Base-by-base conservation (phyloP, 345 rosid genomes). In the Gossypium herbaceum region DNA sequence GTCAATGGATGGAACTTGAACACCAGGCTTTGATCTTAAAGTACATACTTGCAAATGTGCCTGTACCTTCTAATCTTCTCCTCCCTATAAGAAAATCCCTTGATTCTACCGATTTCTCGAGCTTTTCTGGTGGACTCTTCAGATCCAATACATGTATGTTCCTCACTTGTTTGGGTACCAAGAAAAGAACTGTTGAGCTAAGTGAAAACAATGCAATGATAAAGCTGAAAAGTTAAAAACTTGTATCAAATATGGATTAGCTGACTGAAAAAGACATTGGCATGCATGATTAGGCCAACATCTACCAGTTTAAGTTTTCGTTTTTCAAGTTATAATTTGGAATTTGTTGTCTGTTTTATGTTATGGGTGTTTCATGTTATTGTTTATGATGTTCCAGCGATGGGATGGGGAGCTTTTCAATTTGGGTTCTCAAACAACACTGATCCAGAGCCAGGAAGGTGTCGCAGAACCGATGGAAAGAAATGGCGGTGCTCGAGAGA, bases 401-500 rank as follows among this genome's bases (percentile, higher is more conserved):
- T 81, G 84, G 90, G 90, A 72, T 94, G 97, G 95, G 89, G 94
- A 60, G 25, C 85, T 77, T 88, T 90, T 85, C 94, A 90, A 80
- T 84, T 92, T 78, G 97, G 98, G n/a, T 94, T 84, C 85, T 85
- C 95, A 39, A 87, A 83, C 78, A 92, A 79, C 84, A 83, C 83
- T 59, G 98, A 94, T 84, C 94, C 98, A 25, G 98, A 94, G 77
- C 98, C 98, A 0, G 95, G 98, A 66, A 81, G 98, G 84, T 94
- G 98, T 71, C 87, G 98, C 59, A 87, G 98, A 82, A 92, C 98
- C 2, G 98, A 94, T 80, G 98, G 98, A 81, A 94, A 94, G 95
- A 94, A 94, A 86, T 94, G 98, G 98, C 93, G 97, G 86, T 94
- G 98, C 93, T 91, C 97, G 1, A 85, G 91, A 83, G 98, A 94